Conservation (phyloP, 2,329 filamentous ascomycete species). For the Colletotrichum incanum region DNA sequence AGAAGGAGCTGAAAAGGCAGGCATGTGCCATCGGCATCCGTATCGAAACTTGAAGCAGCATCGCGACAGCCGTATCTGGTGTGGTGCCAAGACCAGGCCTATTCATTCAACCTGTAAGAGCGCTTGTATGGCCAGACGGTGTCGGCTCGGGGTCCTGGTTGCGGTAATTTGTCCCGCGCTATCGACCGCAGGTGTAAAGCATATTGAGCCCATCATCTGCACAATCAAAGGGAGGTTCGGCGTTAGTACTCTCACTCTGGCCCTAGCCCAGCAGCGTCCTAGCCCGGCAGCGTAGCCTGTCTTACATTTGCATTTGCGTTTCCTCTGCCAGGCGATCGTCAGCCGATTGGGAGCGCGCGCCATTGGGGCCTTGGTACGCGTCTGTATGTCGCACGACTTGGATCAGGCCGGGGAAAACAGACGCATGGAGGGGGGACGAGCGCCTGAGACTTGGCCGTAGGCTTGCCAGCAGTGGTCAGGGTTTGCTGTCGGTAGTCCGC, state of each 20-base stretch:
- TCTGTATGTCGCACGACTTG: conserved; percentile 34
- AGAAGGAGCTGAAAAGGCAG: conserved; percentile 21
- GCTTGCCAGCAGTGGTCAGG: conserved; percentile 1
- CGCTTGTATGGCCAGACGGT: conserved; percentile 30
- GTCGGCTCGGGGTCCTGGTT: conserved; percentile 39
- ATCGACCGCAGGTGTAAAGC: conserved; percentile 38
- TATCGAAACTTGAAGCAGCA: conserved; percentile 24
- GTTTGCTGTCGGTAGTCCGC: background rate
- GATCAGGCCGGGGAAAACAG: conserved; percentile 25
- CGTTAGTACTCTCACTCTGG: conserved; percentile 11
- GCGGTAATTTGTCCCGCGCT: conserved; percentile 43
- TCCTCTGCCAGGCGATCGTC: conserved; percentile 8
- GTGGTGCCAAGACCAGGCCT: conserved; percentile 35
- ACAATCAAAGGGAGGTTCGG: conserved; percentile 21
- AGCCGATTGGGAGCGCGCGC: conserved; percentile 20
- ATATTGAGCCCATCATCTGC: conserved; percentile 20
- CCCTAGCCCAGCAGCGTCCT: conserved; percentile 18
- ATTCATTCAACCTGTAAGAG: conserved; percentile 24
- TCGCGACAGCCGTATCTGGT: conserved; percentile 34
- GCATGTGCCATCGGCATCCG: conserved; percentile 25
- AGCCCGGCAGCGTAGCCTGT: conserved; percentile 12
- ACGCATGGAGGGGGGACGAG: conserved; percentile 4
- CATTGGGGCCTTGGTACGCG: conserved; percentile 24
- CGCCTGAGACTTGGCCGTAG: background rate
- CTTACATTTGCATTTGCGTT: conserved; percentile 6